phyloP scores from a whole-genome alignment of 2,329 filamentous ascomycete species.

The Ramichloridium luteum region DNA sequence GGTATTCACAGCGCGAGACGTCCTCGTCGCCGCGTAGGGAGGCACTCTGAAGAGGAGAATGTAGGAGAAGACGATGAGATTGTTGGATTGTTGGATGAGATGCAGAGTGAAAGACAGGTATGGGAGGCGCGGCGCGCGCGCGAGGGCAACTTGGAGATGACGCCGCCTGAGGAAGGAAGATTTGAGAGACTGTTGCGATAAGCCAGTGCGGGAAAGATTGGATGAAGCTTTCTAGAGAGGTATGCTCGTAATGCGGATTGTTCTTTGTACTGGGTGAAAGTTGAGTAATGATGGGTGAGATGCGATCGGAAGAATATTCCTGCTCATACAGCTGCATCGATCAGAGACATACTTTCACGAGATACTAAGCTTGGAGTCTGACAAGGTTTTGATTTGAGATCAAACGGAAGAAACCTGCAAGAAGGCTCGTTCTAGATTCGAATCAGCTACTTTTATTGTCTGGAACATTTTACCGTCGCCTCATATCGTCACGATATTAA shows the following conservation, averaged over 20 bases:
- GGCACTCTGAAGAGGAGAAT: slow-evolving; percentile 4
- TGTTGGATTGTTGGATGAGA: slow-evolving; percentile 11
- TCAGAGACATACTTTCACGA: too few relatives aligned
- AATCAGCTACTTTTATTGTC: too few relatives aligned
- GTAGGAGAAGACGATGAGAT: slow-evolving; percentile 17
- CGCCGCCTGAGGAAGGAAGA: slow-evolving; percentile 21
- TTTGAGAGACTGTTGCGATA: slow-evolving; percentile 20
- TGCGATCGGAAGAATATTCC: too few relatives aligned
- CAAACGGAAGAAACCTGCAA: too few relatives aligned
- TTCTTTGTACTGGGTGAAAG: too few relatives aligned
- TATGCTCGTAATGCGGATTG: neutral
- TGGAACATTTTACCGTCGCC: neutral
- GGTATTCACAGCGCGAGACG: slow-evolving; percentile 9
- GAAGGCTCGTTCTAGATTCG: too few relatives aligned
- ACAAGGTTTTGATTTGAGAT: too few relatives aligned
- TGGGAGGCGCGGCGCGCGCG: slow-evolving; percentile 14
- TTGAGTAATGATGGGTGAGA: too few relatives aligned
- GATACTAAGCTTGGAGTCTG: too few relatives aligned
- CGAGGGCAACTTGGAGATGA: slow-evolving; percentile 17
- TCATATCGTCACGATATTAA: neutral
- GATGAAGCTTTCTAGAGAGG: too few relatives aligned
- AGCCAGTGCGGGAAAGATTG: too few relatives aligned
- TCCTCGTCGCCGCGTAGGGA: slow-evolving; percentile 6
- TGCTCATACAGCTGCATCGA: too few relatives aligned
- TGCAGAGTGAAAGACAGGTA: slow-evolving; percentile 17